Conservation (phyloP, 305 asterid genomes). For the Fraxinus velutina region DNA sequence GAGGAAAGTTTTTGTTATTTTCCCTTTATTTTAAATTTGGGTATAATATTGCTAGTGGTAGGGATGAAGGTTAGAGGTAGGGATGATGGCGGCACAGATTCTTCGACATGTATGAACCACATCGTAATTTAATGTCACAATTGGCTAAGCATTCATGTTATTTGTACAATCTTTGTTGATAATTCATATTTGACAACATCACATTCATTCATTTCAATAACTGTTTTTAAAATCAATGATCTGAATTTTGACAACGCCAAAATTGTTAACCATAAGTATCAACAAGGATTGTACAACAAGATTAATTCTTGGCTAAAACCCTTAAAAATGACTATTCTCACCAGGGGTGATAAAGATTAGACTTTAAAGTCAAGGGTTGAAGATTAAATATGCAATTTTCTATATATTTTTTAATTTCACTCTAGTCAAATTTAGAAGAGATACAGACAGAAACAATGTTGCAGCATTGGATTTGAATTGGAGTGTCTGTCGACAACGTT, state of each 20-base stretch:
- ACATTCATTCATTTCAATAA: too few relatives aligned
- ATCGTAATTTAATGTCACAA: background rate
- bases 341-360: background rate
- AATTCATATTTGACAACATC: too few relatives aligned
- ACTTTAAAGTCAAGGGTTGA: background rate
- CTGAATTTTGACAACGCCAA: too few relatives aligned
- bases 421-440: background rate
- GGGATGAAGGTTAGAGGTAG: background rate
- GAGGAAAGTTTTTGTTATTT: too few relatives aligned
- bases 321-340: background rate
- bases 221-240: too few relatives aligned
- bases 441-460: background rate
- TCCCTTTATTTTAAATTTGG: background rate
- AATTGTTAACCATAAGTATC: too few relatives aligned
- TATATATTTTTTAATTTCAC: background rate
- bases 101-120: background rate
- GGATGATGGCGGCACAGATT: too few relatives aligned
- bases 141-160: background rate
- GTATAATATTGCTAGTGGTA: background rate
- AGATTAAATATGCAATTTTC: background rate
- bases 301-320: background rate
- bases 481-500: background rate
- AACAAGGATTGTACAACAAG: background rate
- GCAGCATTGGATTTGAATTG: background rate
- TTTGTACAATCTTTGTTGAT: too few relatives aligned